Conservation (phyloP, 768 basidiomycete genomes). For the Boletellus sp. region DNA sequence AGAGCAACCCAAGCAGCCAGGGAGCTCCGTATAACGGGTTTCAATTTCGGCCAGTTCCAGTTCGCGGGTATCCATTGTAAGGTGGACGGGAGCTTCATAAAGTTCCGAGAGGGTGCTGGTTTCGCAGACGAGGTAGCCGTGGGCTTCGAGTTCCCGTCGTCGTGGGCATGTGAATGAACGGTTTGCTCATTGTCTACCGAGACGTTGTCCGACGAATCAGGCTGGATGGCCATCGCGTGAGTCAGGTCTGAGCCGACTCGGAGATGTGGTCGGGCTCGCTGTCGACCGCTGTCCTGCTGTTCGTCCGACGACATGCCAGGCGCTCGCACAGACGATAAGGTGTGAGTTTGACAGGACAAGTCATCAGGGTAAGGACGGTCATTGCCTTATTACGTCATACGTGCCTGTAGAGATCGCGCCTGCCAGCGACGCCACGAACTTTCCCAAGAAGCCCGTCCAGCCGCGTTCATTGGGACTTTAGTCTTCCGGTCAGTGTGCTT, state of each 20-base stretch:
- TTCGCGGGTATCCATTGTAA: conserved; percentile 58
- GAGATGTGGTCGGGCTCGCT: conserved; percentile 1
- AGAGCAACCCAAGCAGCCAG: conserved; percentile 58
- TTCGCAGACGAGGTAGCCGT: neutral
- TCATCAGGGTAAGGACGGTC: neutral
- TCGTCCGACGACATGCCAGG: conserved; percentile 11
- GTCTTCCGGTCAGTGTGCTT: too few species aligned
- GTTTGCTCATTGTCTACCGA: neutral
- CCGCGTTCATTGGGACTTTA: too few species aligned
- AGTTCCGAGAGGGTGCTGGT: neutral
- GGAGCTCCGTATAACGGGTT: conserved; percentile 61
- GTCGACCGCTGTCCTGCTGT: neutral
- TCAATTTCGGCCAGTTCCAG: conserved; percentile 54
- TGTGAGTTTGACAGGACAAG: neutral
- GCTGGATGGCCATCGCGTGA: neutral
- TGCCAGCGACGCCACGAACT: neutral
- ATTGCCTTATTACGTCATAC: neutral
- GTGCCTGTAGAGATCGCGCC: neutral
- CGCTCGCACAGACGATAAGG: neutral
- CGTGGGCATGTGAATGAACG: neutral
- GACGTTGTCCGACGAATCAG: neutral
- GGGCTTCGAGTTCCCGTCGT: neutral
- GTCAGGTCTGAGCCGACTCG: conserved; percentile 3
- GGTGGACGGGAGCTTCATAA: conserved; percentile 24
- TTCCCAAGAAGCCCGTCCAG: too few species aligned